Evolutionary conservation across 768 basidiomycete genomes (phyloP), one percentile per base, ranked within the genome.

Genomic region (Tricholoma saponaceum): DNA sequence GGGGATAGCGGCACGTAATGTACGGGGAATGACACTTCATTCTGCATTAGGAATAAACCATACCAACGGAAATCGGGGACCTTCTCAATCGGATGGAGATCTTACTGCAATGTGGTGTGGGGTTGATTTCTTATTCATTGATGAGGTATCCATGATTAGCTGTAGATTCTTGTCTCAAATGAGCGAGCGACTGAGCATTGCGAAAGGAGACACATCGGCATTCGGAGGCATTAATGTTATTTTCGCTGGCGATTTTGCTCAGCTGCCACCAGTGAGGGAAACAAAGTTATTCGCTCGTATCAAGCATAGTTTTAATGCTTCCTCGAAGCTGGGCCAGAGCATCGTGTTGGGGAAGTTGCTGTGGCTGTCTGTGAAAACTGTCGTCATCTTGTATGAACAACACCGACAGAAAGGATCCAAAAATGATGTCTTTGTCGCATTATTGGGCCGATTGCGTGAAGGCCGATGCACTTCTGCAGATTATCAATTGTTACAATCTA

Each of bases 51-150:
- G 18, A 22, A 22, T 43, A 1, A 43, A 43, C 20, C 41, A 43
- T 43, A 20, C 20, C 1, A 43, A 43, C 12, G 22, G 41, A n/a
- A n/a, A n/a, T 5, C 14, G 7, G n/a, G 16, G 37, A 3, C 37
- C 37, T 13, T 30, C 25, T 7, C 8, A 39, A n/a, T 28, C n/a
- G 3, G 30, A 20, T 10, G 10, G 2, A 12, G 12, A 37, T 2
- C 33, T 58, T 22, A 28, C 44, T 1, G 56, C 55, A 0, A 66
- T 70, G 61, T 75, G 74, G 73, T 12, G 12, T 12, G 44, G 44
- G 13, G 44, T 25, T 23, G 44, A 46, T 14, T 46, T 25, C 23
- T 46, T 46, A 13, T 46, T 46, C 6, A 25, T 46, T 16, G 23
- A 46, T 25, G 23, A 46, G 23, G 23, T 46, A 2, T 46, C 22